A percentile compares a stretch with the other conserved stretches of the same genome.
Conservation (phyloP, 371 early-diverging fungal species). For the Mucor lusitanicus region DNA sequence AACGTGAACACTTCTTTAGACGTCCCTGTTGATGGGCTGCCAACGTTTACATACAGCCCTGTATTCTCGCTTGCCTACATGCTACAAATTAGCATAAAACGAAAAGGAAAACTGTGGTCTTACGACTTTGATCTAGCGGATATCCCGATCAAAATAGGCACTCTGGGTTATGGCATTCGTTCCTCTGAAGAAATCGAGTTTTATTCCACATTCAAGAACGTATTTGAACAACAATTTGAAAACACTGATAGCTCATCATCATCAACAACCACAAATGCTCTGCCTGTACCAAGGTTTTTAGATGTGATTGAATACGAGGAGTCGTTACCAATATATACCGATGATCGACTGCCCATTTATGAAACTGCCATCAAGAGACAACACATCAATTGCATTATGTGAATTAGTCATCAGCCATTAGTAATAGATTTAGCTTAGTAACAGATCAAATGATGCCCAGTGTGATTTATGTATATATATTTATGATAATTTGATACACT, state of each 20-base stretch:
- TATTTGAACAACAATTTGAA: neutral
- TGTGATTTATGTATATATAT: neutral
- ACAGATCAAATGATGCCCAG: neutral
- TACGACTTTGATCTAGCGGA: neutral
- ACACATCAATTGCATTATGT: constrained; percentile 1
- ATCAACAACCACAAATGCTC: neutral
- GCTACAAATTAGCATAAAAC: constrained; percentile 4
- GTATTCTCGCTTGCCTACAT: constrained; percentile 12
- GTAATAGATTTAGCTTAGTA: neutral
- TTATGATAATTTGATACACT: neutral
- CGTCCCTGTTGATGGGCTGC: neutral
- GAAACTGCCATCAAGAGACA: constrained; percentile 27
- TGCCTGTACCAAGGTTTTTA: constrained; percentile 28
- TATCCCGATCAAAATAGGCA: constrained; percentile 34
- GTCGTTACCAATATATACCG: constrained; percentile 28
- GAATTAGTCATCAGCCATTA: neutral
- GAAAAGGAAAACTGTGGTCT: constrained; percentile 13
- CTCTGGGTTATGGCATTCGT: constrained; percentile 35
- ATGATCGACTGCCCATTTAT: constrained; percentile 62
- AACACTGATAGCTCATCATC: constrained; percentile 2
- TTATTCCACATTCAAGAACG: constrained; percentile 18
- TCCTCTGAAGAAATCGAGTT: constrained; percentile 28
- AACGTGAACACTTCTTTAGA: neutral
- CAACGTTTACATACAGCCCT: constrained; percentile 16
- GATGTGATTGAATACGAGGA: constrained; percentile 31